Evolutionary conservation across 139 green algal genomes (phyloP), one percentile per base, ranked within the genome.

Genomic region (Nannochloris sp.): DNA sequence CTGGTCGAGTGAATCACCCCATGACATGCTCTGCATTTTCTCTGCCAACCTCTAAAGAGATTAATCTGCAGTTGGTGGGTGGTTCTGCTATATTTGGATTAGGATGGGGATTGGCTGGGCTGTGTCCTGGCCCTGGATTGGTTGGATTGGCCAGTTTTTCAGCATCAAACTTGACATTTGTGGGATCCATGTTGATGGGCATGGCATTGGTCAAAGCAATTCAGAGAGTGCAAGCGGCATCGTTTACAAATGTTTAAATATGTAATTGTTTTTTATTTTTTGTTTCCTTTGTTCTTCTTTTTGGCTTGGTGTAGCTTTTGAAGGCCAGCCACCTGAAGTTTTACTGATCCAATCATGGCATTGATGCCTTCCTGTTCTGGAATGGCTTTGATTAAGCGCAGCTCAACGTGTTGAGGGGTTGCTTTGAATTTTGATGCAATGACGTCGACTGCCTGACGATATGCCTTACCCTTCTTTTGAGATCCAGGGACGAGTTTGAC

Each of bases 391-490:
- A 95, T 73, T 24, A 95, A 72, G 27, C 90, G 71, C 48, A 57
- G 25, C 68, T 88, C 79, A 1, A 71, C 46, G 3, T 18, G 46
- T 6, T 19, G 14, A 37, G 31, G 10, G 29, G 64, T 24, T 73
- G 58, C 4, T 85, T 83, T 2, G 62, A 44, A 15, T 44, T 69
- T 23, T 12, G 75, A 61, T 10, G 56, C 61, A 49, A 97, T 66
- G 61, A 95, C 61, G 62, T 96, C 88, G 34, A 85, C 24, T 16
- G 82, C 74, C 70, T 80, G 63, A 3, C 80, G 79, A 3, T 68
- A 81, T 3, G 88, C 90, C 70, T 93, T 95, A 68, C 92, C 92
- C 74, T 96, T 97, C 74, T 93, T 95, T 44, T 88, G 71, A 2
- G 76, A 83, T 21, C 92, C 92, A 7, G 89, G 83, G 0, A 73